phyloP scores from a whole-genome alignment of 2,329 filamentous ascomycete genomes.

The Penicillium sp. region DNA sequence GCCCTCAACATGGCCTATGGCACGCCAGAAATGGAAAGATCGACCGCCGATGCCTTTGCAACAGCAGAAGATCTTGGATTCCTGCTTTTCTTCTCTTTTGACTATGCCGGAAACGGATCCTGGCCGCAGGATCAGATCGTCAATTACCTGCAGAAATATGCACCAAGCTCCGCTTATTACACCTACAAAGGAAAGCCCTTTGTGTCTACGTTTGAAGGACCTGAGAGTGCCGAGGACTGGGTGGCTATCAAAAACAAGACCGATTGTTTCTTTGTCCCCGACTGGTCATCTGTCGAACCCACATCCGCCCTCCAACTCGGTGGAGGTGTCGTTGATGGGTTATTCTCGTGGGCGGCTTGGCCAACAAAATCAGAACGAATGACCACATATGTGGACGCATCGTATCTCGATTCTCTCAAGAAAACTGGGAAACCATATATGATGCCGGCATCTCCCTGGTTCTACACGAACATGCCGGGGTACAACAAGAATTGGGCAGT shows the following conservation, averaged over 20 bases:
- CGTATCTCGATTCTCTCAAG: slow-evolving; percentile 37
- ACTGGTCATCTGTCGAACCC: slow-evolving; percentile 44
- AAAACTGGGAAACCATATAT: slow-evolving; percentile 46
- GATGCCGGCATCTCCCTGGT: slow-evolving; percentile 60
- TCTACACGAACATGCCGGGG: slow-evolving; percentile 56
- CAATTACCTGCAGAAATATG: slow-evolving; percentile 27
- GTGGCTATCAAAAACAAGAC: slow-evolving; percentile 41
- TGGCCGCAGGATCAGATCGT: slow-evolving; percentile 32
- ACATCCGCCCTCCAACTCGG: slow-evolving; percentile 7
- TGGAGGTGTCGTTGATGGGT: slow-evolving; percentile 34
- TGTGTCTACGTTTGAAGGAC: slow-evolving; percentile 49
- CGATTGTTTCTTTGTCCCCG: slow-evolving; percentile 48
- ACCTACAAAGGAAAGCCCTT: slow-evolving; percentile 32
- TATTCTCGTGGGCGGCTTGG: slow-evolving; percentile 49
- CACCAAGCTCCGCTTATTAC: slow-evolving; percentile 28
- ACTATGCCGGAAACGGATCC: slow-evolving; percentile 35
- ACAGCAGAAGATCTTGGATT: slow-evolving; percentile 22
- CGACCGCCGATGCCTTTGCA: slow-evolving; percentile 13
- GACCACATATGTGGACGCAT: slow-evolving; percentile 34
- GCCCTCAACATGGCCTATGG: slow-evolving; percentile 22
- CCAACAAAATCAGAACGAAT: slow-evolving; percentile 27
- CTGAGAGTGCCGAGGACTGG: slow-evolving; percentile 46
- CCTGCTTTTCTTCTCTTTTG: slow-evolving; percentile 40
- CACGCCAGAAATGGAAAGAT: background rate
- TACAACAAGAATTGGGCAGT: slow-evolving; percentile 65